These are phyloP conservation scores for Solioccasus polychromus DNA, from an alignment of 768 basidiomycete species.

Conservation along the genomic window DNA sequence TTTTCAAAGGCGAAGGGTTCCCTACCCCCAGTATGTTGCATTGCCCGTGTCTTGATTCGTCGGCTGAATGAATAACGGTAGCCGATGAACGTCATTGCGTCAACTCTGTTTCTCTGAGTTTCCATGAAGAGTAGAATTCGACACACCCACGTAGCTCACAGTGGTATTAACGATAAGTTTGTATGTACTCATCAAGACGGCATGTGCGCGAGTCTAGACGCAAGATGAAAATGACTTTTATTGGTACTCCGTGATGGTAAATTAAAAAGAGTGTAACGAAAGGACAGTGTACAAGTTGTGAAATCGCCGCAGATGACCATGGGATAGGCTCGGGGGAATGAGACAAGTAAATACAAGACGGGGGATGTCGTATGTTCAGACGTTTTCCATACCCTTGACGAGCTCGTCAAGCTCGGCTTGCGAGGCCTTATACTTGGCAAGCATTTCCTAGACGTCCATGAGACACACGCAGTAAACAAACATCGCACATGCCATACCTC, in stretches of 20 bases:
- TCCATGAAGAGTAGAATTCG: constrained; percentile 41
- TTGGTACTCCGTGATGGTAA: constrained; percentile 17
- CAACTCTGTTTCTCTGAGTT: constrained; percentile 84
- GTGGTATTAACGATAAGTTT: no score
- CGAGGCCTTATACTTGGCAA: constrained; percentile 65
- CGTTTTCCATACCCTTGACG: constrained; percentile 66
- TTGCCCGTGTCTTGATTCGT: neutral
- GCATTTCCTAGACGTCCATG: constrained; percentile 52
- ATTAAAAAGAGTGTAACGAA: constrained; percentile 22
- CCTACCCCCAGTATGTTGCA: constrained; percentile 63
- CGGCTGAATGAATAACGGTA: constrained; percentile 25
- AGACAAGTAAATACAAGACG: constrained; percentile 4
- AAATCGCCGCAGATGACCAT: constrained; percentile 16
- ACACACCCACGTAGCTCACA: no score
- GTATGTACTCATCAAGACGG: neutral
- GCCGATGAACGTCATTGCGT: constrained; percentile 88
- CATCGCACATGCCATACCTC: constrained; percentile 56
- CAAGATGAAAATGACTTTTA: neutral
- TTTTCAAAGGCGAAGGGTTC: constrained; percentile 92
- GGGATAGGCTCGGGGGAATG: constrained; percentile 5
- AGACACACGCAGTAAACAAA: neutral
- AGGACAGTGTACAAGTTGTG: constrained; percentile 21
- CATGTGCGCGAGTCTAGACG: no score
- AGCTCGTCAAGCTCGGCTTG: constrained; percentile 86
- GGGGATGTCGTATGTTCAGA: constrained; percentile 38